These are phyloP conservation scores for Aphanoascus verrucosus DNA, from an alignment of 2,329 filamentous ascomycete genomes.

Conservation along the genomic window DNA sequence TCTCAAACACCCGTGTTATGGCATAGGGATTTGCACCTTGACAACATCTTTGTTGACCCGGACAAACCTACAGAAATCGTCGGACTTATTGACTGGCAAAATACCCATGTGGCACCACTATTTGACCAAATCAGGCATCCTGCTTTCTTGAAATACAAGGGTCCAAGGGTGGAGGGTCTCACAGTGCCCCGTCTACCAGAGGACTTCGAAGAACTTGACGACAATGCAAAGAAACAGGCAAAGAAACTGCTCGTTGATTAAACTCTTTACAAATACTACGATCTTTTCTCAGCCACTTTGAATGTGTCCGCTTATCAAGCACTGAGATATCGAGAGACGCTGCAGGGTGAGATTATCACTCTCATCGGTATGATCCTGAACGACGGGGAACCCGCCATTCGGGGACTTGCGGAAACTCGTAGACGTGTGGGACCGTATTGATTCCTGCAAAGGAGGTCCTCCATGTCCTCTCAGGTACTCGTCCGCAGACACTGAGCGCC, in stretches of 20 bases:
- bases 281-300: not conserved
- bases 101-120: constrained; percentile 22
- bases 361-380: not conserved
- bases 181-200: not conserved
- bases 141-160: not conserved
- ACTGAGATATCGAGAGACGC: not conserved
- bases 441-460: not conserved
- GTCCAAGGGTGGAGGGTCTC: not conserved
- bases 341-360: not conserved
- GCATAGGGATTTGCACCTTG: constrained; percentile 23
- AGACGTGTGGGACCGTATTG: not conserved
- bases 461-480: constrained; percentile 7
- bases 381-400: not conserved
- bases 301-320: not conserved
- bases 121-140: constrained; percentile 18
- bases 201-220: constrained; percentile 1
- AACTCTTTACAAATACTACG: constrained; percentile 2
- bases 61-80: constrained; percentile 20
- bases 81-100: constrained; percentile 27
- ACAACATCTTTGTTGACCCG: constrained; percentile 27
- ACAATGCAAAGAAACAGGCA: not conserved
- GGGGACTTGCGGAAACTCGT: not conserved
- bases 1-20: constrained; percentile 16
- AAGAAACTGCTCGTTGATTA: constrained; percentile 4
- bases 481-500: not conserved